Percentiles rank a stretch among this genome's conserved stretches.
phyloP scores from a whole-genome alignment of 768 basidiomycete species.

The Cubamyces sp. region DNA sequence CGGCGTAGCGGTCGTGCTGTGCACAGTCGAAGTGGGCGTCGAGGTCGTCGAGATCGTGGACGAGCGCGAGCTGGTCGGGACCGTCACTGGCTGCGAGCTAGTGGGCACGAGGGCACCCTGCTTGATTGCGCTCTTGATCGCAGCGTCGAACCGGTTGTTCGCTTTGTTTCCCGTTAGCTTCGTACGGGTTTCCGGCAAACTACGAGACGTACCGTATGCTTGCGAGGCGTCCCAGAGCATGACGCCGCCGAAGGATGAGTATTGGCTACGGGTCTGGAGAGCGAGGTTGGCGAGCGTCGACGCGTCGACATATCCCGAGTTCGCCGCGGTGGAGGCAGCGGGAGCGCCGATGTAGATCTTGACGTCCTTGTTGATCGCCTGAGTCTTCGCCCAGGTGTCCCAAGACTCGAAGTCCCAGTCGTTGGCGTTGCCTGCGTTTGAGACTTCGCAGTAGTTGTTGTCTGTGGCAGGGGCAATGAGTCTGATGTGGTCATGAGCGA shows the following conservation, averaged over 20 bases:
- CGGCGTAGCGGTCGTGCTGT: too few relatives aligned
- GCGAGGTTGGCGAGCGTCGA: constrained; percentile 51
- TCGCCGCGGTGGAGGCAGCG: constrained; percentile 57
- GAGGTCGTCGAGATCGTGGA: constrained; percentile 16
- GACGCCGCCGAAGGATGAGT: constrained; percentile 69
- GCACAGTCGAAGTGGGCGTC: neutral
- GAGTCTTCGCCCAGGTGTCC: constrained; percentile 66
- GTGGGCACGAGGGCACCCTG: constrained; percentile 17
- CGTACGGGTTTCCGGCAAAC: too few relatives aligned
- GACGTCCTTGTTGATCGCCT: constrained; percentile 61
- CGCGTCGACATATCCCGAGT: constrained; percentile 57
- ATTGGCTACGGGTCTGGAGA: constrained; percentile 54
- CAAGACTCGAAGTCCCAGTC: constrained; percentile 60
- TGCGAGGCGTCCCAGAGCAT: constrained; percentile 46
- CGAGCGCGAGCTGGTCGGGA: constrained; percentile 9
- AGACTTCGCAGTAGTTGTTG: constrained; percentile 65
- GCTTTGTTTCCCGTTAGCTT: constrained; percentile 7
- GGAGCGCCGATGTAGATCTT: constrained; percentile 72
- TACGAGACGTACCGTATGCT: constrained; percentile 11
- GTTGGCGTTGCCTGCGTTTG: constrained; percentile 47
- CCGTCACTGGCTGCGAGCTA: constrained; percentile 13
- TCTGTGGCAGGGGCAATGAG: constrained; percentile 27
- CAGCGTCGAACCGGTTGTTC: constrained; percentile 32
- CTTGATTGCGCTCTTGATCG: constrained; percentile 30
- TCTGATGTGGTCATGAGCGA: too few relatives aligned